Base-by-base conservation (phyloP, 495 filamentous ascomycete genomes). In the Recurvomyces mirabilis region DNA sequence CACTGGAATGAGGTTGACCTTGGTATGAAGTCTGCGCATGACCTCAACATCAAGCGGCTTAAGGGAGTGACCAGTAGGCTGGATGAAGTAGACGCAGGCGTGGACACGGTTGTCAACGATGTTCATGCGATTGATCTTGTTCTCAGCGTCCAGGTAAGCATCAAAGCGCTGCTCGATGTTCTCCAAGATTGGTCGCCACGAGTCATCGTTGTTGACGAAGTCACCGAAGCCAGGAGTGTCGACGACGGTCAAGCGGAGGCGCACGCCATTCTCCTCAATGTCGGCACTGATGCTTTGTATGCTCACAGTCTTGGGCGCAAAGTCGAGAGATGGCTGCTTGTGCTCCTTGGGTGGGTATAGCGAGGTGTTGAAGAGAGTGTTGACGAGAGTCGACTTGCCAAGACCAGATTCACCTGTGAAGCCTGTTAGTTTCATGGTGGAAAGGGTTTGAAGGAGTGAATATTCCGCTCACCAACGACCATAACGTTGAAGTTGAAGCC, bases 401-500 rank as follows among this genome's bases (percentile, higher is more conserved):
- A 98, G 78, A 41, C 91, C 91, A 54, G 91, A 98, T 81, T 98
- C 91, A 79, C 91, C 91, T 98, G 47, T 54, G 13, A 29, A 41
- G 17, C 21, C 38, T 22, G 46, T 14, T 39, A 35, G n/a, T n/a
- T n/a, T n/a, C n/a, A n/a, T n/a, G n/a, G n/a, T n/a, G n/a, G n/a
- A n/a, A n/a, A n/a, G n/a, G n/a, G n/a, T n/a, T n/a, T n/a, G n/a
- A n/a, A n/a, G n/a, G n/a, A n/a, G n/a, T n/a, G n/a, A n/a, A n/a
- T n/a, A n/a, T n/a, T n/a, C 15, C 41, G 74, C 72, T 48, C 72
- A 98, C 91, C 91, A 66, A 98, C 91, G 66, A 98, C 91, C 91
- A 98, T 98, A 47, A 96, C 91, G 61, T 98, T 98, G 75, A 98
- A 98, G 75, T 96, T 98, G 79, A 98, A 98, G 47, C 91, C 91